phyloP scores from a whole-genome alignment of 2,329 filamentous ascomycete species.

The Talaromyces sp. region DNA sequence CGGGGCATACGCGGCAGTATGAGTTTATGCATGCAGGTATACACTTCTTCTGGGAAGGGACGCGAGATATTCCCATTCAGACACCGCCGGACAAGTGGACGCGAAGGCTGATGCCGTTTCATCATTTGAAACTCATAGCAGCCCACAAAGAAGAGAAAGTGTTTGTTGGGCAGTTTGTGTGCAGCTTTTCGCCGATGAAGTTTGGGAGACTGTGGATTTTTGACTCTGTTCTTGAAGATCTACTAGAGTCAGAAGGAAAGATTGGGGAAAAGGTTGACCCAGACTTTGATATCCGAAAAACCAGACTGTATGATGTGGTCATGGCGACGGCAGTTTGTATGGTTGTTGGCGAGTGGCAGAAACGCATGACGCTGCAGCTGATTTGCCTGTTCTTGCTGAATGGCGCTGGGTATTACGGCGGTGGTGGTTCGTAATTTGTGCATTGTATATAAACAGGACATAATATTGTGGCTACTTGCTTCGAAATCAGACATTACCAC shows the following conservation, averaged over 20 bases:
- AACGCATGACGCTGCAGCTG: neutral
- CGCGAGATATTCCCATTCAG: neutral
- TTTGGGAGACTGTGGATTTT: neutral
- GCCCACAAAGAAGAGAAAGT: neutral
- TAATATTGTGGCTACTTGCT: neutral
- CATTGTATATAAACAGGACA: no score
- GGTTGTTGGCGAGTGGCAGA: neutral
- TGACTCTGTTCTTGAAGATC: neutral
- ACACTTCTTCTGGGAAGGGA: neutral
- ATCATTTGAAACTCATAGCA: neutral
- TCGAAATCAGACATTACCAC: conserved; percentile 14
- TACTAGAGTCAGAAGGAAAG: neutral
- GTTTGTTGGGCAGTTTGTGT: neutral
- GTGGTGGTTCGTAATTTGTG: no score
- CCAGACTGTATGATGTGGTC: neutral
- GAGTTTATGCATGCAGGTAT: neutral
- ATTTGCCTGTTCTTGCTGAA: neutral
- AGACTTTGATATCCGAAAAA: neutral
- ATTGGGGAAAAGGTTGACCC: neutral
- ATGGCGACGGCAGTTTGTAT: neutral
- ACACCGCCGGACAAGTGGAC: neutral
- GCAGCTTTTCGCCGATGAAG: neutral
- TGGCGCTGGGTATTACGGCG: neutral
- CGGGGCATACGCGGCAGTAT: neutral
- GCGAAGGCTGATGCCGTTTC: neutral